phyloP scores from a whole-genome alignment of 208 protist genomes.

The Entamoeba dispar region DNA sequence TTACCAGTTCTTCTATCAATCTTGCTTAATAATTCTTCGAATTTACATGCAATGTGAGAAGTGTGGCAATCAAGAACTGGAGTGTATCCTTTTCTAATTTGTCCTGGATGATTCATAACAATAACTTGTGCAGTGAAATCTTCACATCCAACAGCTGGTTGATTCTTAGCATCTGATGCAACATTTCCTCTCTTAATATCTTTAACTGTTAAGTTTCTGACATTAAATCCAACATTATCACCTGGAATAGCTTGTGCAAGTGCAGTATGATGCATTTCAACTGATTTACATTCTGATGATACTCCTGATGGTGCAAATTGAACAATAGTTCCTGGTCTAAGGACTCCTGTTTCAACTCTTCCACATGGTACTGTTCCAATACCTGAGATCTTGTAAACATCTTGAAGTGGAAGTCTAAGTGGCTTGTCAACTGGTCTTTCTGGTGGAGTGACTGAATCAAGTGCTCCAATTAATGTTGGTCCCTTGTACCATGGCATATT shows the following conservation, averaged over 20 bases:
- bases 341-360: slow-evolving; percentile 54
- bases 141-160: slow-evolving; percentile 12
- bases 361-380: slow-evolving; percentile 77
- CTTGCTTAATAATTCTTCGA: slow-evolving; percentile 23
- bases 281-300: slow-evolving; percentile 29
- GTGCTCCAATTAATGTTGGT: slow-evolving; percentile 38
- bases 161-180: slow-evolving; percentile 14
- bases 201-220: slow-evolving; percentile 19
- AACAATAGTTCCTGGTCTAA: slow-evolving; percentile 43
- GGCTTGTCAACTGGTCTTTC: slow-evolving; percentile 57
- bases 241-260: slow-evolving; percentile 24
- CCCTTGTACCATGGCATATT: slow-evolving; percentile 74
- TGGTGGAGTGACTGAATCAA: not conserved
- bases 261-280: slow-evolving; percentile 33
- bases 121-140: slow-evolving; percentile 35
- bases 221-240: slow-evolving; percentile 36
- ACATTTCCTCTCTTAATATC: slow-evolving; percentile 27
- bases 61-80: slow-evolving; percentile 41
- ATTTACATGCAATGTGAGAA: slow-evolving; percentile 36
- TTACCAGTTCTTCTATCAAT: slow-evolving; percentile 28
- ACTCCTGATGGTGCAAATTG: slow-evolving; percentile 44
- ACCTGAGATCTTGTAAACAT: slow-evolving; percentile 82
- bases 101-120: slow-evolving; percentile 30
- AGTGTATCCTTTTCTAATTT: slow-evolving; percentile 32
- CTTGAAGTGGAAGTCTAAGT: slow-evolving; percentile 63